These are phyloP conservation scores for Apocynum venetum DNA, from an alignment of 257 asterid genomes.

Conservation along the genomic window DNA sequence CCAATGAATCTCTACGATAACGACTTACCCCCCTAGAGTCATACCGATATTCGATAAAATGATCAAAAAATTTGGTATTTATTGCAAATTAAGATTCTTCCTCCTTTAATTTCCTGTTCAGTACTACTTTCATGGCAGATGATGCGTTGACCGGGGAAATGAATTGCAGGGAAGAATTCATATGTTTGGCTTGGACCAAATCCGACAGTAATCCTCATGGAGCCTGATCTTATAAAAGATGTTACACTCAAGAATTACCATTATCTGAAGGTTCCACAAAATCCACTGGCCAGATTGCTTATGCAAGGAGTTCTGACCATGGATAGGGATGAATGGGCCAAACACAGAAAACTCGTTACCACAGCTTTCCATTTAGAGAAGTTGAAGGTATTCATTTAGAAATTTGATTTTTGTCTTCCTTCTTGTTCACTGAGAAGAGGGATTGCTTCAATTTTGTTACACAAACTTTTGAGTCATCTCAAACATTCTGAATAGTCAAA, in stretches of 20 bases:
- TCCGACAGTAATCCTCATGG: conserved; percentile 34
- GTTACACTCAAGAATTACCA: conserved; percentile 26
- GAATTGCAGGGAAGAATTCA: conserved; percentile 38
- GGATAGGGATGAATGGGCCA: conserved; percentile 57
- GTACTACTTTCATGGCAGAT: no score
- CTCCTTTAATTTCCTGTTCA: background rate
- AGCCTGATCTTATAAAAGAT: conserved; percentile 47
- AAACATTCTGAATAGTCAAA: background rate
- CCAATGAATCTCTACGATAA: conserved; percentile 26
- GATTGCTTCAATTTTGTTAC: no score
- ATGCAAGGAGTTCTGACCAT: conserved; percentile 27
- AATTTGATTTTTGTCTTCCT: no score
- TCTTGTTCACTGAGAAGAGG: background rate
- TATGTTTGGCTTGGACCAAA: conserved; percentile 55
- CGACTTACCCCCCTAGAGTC: conserved; percentile 25
- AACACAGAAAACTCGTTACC: conserved; percentile 52
- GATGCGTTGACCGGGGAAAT: background rate
- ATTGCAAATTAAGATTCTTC: background rate
- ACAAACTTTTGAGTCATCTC: no score
- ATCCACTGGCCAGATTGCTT: conserved; percentile 39
- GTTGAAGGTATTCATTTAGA: conserved; percentile 31
- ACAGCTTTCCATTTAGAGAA: conserved; percentile 61
- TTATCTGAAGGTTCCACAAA: conserved; percentile 28
- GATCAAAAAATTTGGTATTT: conserved; percentile 26
- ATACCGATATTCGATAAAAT: conserved; percentile 16